Base-by-base conservation (phyloP, 352 stramenopile species). In the Phytopythium sindhum region DNA sequence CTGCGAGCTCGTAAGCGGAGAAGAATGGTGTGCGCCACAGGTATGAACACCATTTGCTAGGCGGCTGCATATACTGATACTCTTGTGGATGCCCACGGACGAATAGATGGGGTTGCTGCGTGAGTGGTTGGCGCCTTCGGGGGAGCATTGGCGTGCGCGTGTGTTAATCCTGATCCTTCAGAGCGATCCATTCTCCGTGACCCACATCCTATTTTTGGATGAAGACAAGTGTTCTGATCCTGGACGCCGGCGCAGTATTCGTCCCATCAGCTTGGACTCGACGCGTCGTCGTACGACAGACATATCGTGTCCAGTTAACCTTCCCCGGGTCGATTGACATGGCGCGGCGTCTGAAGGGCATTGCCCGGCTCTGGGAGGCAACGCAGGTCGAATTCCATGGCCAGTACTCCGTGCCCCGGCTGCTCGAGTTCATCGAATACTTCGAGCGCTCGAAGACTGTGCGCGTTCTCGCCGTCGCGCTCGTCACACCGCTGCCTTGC, bases 341-440 rank as follows among this genome's bases (percentile, higher is more conserved):
- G 45, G 23, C 21, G n/a, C n/a, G 17, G 4, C 4, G 11, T 14
- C 8, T 52, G n/a, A 52, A 52, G 5, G 14, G 24, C n/a, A 5
- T 52, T n/a, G 11, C 10, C 14, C 45, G 24, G 21, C 12, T 29
- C 21, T 52, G 45, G n/a, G 12, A 57, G 19, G 50, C 28, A 10
- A 29, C 17, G 21, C 65, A 71, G 37, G 65, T 71, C 19, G 65
- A 71, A 21, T 54, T 71, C 12, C 61, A 68, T 35, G 65, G 65
- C 19, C 44, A 21, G 10, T 70, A 70, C 31, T 67, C 65, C 8
- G n/a, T 28, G 4, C 5, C 63, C 1, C 60, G 55, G 14, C 45
- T 71, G 23, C 17, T 58, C 15, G 50, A n/a, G 10, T 35, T 71
- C 4, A 28, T 45, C 6, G 8, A 60, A n/a, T 71, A 62, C 44